Conservation (phyloP, 2,329 filamentous ascomycete genomes). For the Aspergillus calidoustus region DNA sequence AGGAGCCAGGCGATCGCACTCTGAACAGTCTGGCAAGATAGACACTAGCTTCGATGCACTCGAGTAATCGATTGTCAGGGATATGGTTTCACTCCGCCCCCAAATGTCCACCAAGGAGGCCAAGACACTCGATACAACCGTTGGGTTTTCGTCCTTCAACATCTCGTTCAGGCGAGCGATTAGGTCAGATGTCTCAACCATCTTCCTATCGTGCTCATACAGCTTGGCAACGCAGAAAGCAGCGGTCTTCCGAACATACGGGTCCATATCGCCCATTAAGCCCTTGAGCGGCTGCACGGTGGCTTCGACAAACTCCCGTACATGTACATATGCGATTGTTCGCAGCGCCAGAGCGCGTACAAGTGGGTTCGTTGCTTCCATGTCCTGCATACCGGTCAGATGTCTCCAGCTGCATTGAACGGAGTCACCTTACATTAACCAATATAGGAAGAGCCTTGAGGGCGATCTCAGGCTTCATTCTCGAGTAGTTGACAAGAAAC, state of each 20-base stretch:
- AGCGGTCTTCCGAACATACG: conserved; percentile 96
- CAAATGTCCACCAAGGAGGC: conserved; percentile 95
- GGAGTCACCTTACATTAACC: conserved; percentile 64
- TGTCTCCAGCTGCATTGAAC: not conserved
- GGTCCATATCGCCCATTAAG: conserved; percentile 82
- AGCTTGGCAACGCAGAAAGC: conserved; percentile 96
- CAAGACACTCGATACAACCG: conserved; percentile 91
- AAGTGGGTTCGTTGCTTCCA: conserved; percentile 89
- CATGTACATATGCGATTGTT: conserved; percentile 97
- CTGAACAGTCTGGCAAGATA: conserved; percentile 93
- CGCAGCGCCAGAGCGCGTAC: conserved; percentile 89
- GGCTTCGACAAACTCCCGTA: conserved; percentile 91
- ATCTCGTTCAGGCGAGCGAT: conserved; percentile 90
- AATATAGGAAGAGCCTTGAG: conserved; percentile 89
- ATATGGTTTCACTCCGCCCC: conserved; percentile 96
- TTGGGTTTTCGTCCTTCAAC: conserved; percentile 94
- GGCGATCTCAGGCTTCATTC: conserved; percentile 91
- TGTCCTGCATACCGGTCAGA: conserved; percentile 64
- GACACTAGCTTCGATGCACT: conserved; percentile 98
- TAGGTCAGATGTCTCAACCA: conserved; percentile 88
- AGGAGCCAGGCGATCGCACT: conserved; percentile 62
- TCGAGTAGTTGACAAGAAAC: conserved; percentile 94
- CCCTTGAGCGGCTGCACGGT: conserved; percentile 83
- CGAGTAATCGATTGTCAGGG: conserved; percentile 94
- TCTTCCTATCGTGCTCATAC: conserved; percentile 90